phyloP scores from a whole-genome alignment of 2,329 filamentous ascomycete species.

The Lachnellula willkommii region DNA sequence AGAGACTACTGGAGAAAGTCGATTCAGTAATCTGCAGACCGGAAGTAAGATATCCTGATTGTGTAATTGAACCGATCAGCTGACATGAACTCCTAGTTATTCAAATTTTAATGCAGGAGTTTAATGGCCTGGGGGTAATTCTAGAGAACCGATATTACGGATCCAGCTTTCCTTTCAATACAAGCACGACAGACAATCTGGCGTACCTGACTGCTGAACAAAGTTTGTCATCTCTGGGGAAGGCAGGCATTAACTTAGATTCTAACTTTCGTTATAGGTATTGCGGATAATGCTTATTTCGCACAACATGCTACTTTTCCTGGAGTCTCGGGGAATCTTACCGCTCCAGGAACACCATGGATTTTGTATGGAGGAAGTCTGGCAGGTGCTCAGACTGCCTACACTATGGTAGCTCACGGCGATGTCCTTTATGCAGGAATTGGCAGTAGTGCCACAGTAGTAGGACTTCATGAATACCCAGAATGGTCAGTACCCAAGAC shows the following conservation, averaged over 20 bases:
- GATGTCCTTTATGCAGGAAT: constrained; percentile 45
- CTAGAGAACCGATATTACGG: constrained; percentile 49
- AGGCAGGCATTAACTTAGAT: not conserved
- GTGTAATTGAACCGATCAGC: constrained; percentile 28
- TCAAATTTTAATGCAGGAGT: constrained; percentile 49
- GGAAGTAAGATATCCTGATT: constrained; percentile 27
- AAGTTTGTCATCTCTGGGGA: constrained; percentile 22
- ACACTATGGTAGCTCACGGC: constrained; percentile 42
- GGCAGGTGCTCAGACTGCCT: constrained; percentile 39
- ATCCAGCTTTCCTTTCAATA: constrained; percentile 43
- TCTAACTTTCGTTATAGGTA: constrained; percentile 24
- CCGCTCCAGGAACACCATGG: constrained; percentile 41
- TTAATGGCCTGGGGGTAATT: constrained; percentile 49
- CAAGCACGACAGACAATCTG: constrained; percentile 44
- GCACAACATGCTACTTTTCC: constrained; percentile 43
- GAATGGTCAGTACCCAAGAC: constrained; percentile 36
- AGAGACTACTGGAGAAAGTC: constrained; percentile 37
- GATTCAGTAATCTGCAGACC: constrained; percentile 37
- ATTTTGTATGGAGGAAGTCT: constrained; percentile 41
- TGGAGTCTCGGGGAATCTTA: constrained; percentile 38
- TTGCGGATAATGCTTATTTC: constrained; percentile 49
- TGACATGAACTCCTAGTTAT: constrained; percentile 36
- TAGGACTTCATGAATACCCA: constrained; percentile 39
- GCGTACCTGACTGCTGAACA: constrained; percentile 47
- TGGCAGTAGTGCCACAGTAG: constrained; percentile 40